Evolutionary conservation across 805 yeast genomes (phyloP).

Genomic region (Saturnispora halmiae): DNA sequence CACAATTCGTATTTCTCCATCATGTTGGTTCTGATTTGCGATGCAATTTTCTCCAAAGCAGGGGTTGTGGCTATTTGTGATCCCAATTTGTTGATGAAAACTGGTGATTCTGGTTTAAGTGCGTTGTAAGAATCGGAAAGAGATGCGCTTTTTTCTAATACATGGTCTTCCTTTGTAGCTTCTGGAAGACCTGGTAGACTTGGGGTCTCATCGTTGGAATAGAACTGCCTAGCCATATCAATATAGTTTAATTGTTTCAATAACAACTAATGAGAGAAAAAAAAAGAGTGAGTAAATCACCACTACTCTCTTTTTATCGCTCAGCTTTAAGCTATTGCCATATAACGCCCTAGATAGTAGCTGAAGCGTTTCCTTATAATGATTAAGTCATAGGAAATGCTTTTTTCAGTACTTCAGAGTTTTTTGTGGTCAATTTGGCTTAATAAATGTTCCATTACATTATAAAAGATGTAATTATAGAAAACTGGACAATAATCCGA

Average conservation of each 20-base stretch:
- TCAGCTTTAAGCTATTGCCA: background rate
- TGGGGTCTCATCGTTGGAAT: slow-evolving; percentile 1
- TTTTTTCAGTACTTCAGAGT: background rate
- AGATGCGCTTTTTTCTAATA: background rate
- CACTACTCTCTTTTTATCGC: too few species aligned
- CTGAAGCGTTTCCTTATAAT: slow-evolving; percentile 1
- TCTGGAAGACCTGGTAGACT: slow-evolving; percentile 8
- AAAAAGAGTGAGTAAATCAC: too few species aligned
- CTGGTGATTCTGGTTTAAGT: slow-evolving; percentile 10
- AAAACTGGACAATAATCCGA: slow-evolving; percentile 2
- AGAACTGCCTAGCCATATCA: background rate
- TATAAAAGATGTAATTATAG: background rate
- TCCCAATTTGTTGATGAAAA: slow-evolving; percentile 35
- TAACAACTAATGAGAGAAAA: too few species aligned
- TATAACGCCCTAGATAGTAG: slow-evolving; percentile 2
- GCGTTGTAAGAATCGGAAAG: background rate
- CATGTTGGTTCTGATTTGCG: slow-evolving; percentile 31
- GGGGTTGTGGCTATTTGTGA: slow-evolving; percentile 47
- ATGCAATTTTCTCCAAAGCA: slow-evolving; percentile 35
- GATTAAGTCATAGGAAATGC: background rate
- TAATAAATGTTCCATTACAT: background rate
- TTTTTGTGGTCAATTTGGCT: slow-evolving; percentile 2
- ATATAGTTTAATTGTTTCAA: too few species aligned
- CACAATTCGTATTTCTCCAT: slow-evolving; percentile 31
- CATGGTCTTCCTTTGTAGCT: background rate